phyloP scores from a whole-genome alignment of 352 stramenopile genomes.

The Pythium grandisporangium region DNA sequence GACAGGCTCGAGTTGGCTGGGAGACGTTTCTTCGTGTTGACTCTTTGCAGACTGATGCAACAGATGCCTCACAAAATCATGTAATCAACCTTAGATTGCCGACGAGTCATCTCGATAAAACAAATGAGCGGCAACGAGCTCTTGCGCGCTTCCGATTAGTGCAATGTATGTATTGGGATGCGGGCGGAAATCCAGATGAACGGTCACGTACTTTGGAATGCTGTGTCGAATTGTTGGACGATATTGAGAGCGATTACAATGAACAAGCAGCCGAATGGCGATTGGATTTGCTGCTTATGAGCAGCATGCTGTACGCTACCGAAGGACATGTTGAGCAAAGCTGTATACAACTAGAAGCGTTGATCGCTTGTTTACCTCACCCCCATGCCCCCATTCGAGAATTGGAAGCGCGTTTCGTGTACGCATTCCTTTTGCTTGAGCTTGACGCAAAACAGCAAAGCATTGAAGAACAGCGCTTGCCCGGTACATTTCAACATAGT shows the following conservation, averaged over 20 bases:
- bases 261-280: constrained; percentile 1
- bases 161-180: constrained; percentile 25
- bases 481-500: constrained; percentile 4
- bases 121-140: constrained; percentile 1
- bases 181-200: constrained; percentile 12
- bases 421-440: constrained; percentile 5
- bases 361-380: no score
- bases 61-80: no score
- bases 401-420: constrained; percentile 7
- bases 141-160: constrained; percentile 23
- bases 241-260: constrained; percentile 8
- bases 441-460: constrained; percentile 1
- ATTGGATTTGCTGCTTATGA: constrained; percentile 28
- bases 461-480: no score
- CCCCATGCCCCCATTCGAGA: no score
- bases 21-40: constrained; percentile 22
- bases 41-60: no score
- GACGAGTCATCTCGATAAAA: not conserved
- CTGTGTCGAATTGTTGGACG: constrained; percentile 3
- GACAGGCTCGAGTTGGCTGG: constrained; percentile 27
- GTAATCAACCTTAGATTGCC: no score
- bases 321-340: constrained; percentile 3
- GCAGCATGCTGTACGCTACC: constrained; percentile 25
- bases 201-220: not conserved
- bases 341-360: constrained; percentile 1